Percentiles rank a stretch among this genome's conserved stretches.
Evolutionary conservation across 2,329 filamentous ascomycete genomes (phyloP).

Genomic region (Pseudogymnoascus sp.): DNA sequence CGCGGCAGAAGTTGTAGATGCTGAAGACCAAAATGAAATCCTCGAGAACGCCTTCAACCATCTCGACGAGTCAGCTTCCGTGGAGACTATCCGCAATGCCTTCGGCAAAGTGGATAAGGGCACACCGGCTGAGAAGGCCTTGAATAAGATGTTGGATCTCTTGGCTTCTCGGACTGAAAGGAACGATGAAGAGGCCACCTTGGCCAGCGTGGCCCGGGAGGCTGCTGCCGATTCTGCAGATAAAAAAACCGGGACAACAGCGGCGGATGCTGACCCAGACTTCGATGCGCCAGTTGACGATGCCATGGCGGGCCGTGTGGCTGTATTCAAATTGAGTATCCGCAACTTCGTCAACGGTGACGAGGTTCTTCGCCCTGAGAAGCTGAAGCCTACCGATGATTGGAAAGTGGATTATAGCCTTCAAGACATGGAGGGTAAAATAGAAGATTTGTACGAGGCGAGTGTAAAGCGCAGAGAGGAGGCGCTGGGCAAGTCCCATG

Average conservation of each 20-base stretch:
- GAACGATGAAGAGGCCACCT: neutral
- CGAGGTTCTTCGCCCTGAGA: constrained; percentile 53
- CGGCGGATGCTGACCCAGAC: neutral
- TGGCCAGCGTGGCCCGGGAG: neutral
- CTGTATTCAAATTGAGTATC: constrained; percentile 45
- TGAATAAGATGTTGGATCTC: constrained; percentile 5
- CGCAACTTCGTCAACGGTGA: constrained; percentile 65
- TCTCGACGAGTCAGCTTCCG: neutral
- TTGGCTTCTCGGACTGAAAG: neutral
- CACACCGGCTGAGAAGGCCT: neutral
- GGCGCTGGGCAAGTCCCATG: constrained; percentile 32
- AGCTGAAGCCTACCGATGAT: constrained; percentile 37
- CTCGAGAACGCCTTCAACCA: neutral
- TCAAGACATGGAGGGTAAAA: constrained; percentile 46
- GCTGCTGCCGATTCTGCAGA: neutral
- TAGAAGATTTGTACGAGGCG: constrained; percentile 44
- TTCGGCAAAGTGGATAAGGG: neutral
- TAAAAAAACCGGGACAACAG: constrained; percentile 7
- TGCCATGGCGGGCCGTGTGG: neutral
- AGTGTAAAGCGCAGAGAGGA: constrained; percentile 50
- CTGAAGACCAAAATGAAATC: constrained; percentile 14
- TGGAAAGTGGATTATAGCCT: constrained; percentile 80
- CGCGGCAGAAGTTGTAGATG: constrained; percentile 19
- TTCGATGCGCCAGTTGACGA: neutral
- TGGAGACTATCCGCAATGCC: neutral